phyloP scores from a whole-genome alignment of 768 basidiomycete genomes.

The Rhodotorula toruloides region DNA sequence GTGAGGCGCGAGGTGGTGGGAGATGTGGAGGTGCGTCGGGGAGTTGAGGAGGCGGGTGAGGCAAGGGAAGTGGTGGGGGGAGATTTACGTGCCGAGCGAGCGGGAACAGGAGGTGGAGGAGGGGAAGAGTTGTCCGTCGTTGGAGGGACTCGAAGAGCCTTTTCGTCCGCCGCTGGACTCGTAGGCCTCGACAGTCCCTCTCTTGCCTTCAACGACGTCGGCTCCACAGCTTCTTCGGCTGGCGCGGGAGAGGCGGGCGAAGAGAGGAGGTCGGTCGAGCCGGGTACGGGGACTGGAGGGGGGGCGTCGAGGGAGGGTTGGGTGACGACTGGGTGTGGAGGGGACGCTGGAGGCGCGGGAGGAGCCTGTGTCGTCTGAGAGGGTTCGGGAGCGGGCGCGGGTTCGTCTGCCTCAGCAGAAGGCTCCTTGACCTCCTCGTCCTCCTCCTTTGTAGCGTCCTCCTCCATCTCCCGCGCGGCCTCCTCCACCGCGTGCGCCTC shows the following conservation, averaged over 20 bases:
- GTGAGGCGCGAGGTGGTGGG: not conserved
- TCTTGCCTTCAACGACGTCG: not conserved
- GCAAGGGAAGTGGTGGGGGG: not conserved
- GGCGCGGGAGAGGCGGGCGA: not conserved
- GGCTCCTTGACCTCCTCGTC: not conserved
- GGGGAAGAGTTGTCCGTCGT: conserved; percentile 9
- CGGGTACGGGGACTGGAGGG: not conserved
- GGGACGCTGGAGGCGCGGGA: not conserved
- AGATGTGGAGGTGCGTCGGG: too few species aligned
- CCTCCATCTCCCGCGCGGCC: not conserved
- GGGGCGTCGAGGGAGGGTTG: conserved; percentile 26
- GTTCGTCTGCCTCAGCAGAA: not conserved
- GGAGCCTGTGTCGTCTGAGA: too few species aligned
- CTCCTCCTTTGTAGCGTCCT: not conserved
- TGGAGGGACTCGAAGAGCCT: conserved; percentile 5
- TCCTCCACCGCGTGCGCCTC: conserved; percentile 7
- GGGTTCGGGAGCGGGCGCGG: not conserved
- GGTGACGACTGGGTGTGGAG: not conserved
- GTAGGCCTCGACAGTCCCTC: conserved; percentile 23
- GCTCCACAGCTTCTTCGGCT: not conserved
- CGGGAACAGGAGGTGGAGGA: not conserved
- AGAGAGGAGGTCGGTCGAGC: not conserved
- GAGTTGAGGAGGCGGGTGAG: not conserved
- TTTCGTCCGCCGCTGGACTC: not conserved
- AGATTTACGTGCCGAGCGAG: too few species aligned